Base-by-base conservation (phyloP, 2,329 filamentous ascomycete genomes). In the Coniochaeta sp. region DNA sequence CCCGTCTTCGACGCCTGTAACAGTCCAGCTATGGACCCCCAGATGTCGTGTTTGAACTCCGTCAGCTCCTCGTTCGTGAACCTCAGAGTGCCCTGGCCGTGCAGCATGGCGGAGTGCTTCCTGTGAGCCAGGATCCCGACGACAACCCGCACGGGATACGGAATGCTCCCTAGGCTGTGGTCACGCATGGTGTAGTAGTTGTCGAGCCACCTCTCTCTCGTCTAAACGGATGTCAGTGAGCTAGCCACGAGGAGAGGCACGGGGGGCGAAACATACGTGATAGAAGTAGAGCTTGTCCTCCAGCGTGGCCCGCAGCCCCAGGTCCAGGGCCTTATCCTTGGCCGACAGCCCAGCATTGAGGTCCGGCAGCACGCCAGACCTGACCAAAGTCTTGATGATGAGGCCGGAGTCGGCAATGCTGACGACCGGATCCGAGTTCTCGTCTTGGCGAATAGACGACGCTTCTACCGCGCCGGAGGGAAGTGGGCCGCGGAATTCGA, bases 231-330 rank as follows among this genome's bases (percentile, higher is more conserved):
- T 3, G 54, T 57, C 31, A 57, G n/a, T 28, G 19, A 22, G 47
- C 6, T 16, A 12, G 31, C 17, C 7, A 24, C 6, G 16, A 22
- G 2, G 52, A 34, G n/a, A 17, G 24, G 28, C 9, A 5, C 28
- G 5, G 9, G 31, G 38, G 34, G 6, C 6, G n/a, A n/a, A 19
- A 36, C 69, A 40, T 61, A 81, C 78, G 28, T 79, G 73, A 61
- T 80, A 84, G 63, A 87, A 87, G 66, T 81, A 83, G 16, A 85
- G 63, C 68, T 81, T 85, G 22, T 88, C 84, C 70, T 88, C 85
- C 26, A 88, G 62, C 58, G 88, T 64, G 0, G 82, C 79, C 17
- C 78, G 71, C 1, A 87, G 62, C 0, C 77, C 80, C 9, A 84
- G 66, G 68, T 88, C 84, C 0, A 77, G 70, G 0, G 79, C 76